phyloP scores from a whole-genome alignment of 129 eudicot species.

The Logfia minima region DNA sequence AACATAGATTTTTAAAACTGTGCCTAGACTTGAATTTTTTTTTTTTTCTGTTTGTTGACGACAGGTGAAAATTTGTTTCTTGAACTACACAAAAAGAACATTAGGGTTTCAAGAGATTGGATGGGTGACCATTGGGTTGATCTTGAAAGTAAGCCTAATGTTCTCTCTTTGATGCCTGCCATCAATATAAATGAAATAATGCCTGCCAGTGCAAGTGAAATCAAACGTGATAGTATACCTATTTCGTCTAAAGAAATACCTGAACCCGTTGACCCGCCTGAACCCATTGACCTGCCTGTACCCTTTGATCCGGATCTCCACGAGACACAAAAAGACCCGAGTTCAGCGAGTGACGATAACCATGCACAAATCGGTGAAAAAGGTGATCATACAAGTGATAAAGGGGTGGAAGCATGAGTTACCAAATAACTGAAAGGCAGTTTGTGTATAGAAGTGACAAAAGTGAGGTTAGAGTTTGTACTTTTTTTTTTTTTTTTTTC shows the following conservation, averaged over 20 bases:
- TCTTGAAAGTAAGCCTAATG: conserved; percentile 51
- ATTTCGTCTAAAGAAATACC: conserved; percentile 31
- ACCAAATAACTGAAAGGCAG: not conserved
- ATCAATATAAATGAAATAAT: not conserved
- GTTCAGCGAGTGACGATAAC: conserved; percentile 10
- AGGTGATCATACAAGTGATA: conserved; percentile 22
- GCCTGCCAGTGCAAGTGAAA: conserved; percentile 23
- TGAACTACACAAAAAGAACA: conserved; percentile 45
- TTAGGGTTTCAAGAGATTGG: conserved; percentile 91
- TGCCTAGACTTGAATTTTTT: not conserved
- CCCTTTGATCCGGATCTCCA: conserved; percentile 31
- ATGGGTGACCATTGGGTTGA: conserved; percentile 78
- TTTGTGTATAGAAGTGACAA: conserved; percentile 35
- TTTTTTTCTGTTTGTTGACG: conserved; percentile 13
- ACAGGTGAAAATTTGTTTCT: conserved; percentile 73
- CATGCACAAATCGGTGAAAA: conserved; percentile 19
- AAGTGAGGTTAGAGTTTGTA: conserved; percentile 40
- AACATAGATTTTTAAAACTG: not conserved
- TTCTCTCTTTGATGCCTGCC: conserved; percentile 50
- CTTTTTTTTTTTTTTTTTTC: conserved; percentile 29
- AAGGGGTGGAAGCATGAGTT: conserved; percentile 22
- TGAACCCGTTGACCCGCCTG: conserved; percentile 32
- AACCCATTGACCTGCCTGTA: conserved; percentile 9
- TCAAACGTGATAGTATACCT: conserved; percentile 37
- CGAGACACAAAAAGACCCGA: conserved; percentile 16